phyloP scores from a whole-genome alignment of 345 rosid genomes.

The Salix koriyanagi region DNA sequence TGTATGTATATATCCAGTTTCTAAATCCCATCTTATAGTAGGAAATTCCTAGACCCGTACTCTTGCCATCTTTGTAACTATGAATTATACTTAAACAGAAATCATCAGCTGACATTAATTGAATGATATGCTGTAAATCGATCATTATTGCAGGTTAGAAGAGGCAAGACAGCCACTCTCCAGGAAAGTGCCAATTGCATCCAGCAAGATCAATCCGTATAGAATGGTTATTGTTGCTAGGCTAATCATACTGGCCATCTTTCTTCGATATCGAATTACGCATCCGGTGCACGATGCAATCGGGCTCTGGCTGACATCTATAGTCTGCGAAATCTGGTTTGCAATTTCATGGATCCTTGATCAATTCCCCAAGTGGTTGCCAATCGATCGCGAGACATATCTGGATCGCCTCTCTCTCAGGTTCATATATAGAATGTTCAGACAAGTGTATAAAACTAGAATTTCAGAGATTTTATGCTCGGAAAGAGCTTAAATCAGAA shows the following conservation, averaged over 20 bases:
- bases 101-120: background rate
- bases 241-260: conserved; percentile 68
- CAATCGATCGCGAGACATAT: conserved; percentile 88
- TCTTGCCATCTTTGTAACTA: background rate
- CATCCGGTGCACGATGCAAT: conserved; percentile 85
- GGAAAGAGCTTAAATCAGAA: background rate
- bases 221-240: conserved; percentile 93
- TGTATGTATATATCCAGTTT: conserved; percentile 30
- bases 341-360: conserved; percentile 97
- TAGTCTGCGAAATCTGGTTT: conserved; percentile 91
- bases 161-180: conserved; percentile 93
- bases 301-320: conserved; percentile 90
- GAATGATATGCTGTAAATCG: background rate
- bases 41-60: background rate
- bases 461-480: background rate
- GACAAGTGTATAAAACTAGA: background rate
- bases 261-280: conserved; percentile 76
- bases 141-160: conserved; percentile 54
- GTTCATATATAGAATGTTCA: conserved; percentile 17
- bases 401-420: conserved; percentile 85
- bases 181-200: conserved; percentile 91
- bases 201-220: conserved; percentile 88
- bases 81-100: background rate
- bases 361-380: conserved; percentile 97
- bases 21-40: background rate